These are phyloP conservation scores for Clavariopsis aquatica DNA, from an alignment of 495 filamentous ascomycete species.

Conservation along the genomic window DNA sequence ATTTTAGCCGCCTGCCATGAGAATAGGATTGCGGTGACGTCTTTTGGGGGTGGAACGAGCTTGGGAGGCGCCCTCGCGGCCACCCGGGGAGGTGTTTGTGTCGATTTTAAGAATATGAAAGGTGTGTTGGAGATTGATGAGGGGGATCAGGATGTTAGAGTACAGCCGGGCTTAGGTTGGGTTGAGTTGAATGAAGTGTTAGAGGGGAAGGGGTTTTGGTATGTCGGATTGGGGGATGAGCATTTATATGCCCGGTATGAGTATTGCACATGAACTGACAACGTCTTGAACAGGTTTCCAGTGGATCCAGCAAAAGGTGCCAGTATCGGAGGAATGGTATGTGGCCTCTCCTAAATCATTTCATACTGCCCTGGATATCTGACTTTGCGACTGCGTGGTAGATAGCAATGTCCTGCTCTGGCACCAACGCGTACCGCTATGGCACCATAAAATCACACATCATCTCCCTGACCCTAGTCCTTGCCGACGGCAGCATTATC, in stretches of 20 bases:
- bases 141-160: slow-evolving; percentile 75
- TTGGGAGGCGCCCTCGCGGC: slow-evolving; percentile 74
- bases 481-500: slow-evolving; percentile 87
- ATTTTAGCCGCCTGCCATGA: slow-evolving; percentile 72
- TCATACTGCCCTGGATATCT: not conserved
- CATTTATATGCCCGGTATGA: no score
- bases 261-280: no score
- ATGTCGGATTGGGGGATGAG: no score
- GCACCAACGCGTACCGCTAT: slow-evolving; percentile 90
- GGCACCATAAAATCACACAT: slow-evolving; percentile 98
- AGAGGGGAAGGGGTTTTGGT: slow-evolving; percentile 64
- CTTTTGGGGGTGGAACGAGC: slow-evolving; percentile 71
- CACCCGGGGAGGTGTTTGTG: slow-evolving; percentile 69
- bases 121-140: slow-evolving; percentile 67
- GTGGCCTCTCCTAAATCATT: slow-evolving; percentile 47
- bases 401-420: slow-evolving; percentile 65
- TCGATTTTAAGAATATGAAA: slow-evolving; percentile 75
- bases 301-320: slow-evolving; percentile 78
- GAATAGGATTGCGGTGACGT: slow-evolving; percentile 68
- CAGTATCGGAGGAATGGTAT: slow-evolving; percentile 95
- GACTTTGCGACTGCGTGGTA: not conserved
- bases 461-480: slow-evolving; percentile 79
- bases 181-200: slow-evolving; percentile 71
- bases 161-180: slow-evolving; percentile 82
- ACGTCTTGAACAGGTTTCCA: no score